phyloP scores from a whole-genome alignment of 2,329 filamentous ascomycete species.

The Bimuria novae-zelandiae region DNA sequence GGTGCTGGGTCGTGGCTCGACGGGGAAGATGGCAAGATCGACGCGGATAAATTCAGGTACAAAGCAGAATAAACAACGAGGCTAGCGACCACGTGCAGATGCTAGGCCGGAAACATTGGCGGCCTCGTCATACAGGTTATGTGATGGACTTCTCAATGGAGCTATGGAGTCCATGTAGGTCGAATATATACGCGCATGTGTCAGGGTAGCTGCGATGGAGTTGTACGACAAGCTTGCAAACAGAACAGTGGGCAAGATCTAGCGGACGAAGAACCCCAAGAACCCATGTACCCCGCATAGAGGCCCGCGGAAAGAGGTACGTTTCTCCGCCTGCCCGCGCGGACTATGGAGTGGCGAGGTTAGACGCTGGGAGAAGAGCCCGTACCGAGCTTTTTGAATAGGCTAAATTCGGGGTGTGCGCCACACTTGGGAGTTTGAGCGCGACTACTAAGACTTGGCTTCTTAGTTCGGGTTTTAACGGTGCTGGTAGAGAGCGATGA shows the following conservation, averaged over 20 bases:
- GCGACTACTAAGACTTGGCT: no score
- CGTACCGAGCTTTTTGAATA: constrained; percentile 8
- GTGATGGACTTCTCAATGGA: no score
- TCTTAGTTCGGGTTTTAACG: no score
- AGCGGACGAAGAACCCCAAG: not conserved
- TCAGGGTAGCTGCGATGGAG: no score
- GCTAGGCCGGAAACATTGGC: not conserved
- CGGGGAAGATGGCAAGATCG: constrained; percentile 22
- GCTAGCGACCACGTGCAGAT: not conserved
- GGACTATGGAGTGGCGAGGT: constrained; percentile 6
- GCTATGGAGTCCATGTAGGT: no score
- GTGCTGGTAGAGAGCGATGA: no score
- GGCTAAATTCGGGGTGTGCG: constrained; percentile 8
- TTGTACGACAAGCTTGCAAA: no score
- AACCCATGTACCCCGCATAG: constrained; percentile 7
- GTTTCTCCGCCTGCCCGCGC: constrained; percentile 11
- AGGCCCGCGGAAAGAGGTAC: not conserved
- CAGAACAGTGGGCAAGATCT: no score
- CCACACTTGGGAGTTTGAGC: not conserved
- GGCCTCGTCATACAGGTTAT: no score
- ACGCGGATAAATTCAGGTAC: constrained; percentile 26
- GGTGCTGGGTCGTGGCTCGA: constrained; percentile 16
- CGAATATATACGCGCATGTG: no score
- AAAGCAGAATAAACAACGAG: constrained; percentile 6
- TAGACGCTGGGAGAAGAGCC: constrained; percentile 3